Conservation (phyloP, 352 stramenopile genomes). For the Globisporangium lucens region DNA sequence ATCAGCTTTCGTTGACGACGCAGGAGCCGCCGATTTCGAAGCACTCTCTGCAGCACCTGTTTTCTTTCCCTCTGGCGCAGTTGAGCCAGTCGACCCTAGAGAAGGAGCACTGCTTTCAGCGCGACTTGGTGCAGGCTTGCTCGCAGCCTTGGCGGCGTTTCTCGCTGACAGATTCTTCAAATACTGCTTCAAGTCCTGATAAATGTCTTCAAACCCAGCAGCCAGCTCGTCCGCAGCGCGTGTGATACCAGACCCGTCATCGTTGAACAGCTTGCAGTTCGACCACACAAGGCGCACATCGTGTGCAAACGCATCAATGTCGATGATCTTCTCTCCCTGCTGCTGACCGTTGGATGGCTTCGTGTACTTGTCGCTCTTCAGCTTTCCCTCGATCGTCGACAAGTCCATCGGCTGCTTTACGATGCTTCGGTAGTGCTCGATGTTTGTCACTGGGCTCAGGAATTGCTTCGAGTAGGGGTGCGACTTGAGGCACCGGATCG, state of each 20-base stretch:
- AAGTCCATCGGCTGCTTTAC: constrained; percentile 85
- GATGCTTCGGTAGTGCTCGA: constrained; percentile 68
- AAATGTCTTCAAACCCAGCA: constrained; percentile 60
- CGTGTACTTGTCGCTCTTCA: constrained; percentile 56
- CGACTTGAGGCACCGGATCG: constrained; percentile 63
- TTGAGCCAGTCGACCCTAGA: not conserved
- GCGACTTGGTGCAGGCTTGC: not conserved
- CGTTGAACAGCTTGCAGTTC: constrained; percentile 86
- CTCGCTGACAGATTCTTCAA: constrained; percentile 3
- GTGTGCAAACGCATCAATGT: constrained; percentile 56
- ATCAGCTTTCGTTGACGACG: not conserved
- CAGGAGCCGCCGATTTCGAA: not conserved
- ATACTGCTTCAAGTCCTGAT: constrained; percentile 42
- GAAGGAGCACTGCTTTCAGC: not conserved
- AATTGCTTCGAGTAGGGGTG: constrained; percentile 84
- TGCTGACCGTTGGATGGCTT: constrained; percentile 19
- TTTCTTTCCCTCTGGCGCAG: constrained; percentile 1
- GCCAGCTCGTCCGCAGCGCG: constrained; percentile 68
- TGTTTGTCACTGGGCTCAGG: constrained; percentile 65
- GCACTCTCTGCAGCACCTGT: not conserved
- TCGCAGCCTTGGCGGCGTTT: constrained; percentile 2
- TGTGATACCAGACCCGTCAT: constrained; percentile 76
- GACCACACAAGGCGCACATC: constrained; percentile 81
- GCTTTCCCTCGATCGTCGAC: constrained; percentile 64
- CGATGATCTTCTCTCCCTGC: constrained; percentile 32